Percentiles rank a stretch among this genome's conserved stretches.
phyloP scores from a whole-genome alignment of 345 rosid genomes.

The Anastatica hierochuntica region DNA sequence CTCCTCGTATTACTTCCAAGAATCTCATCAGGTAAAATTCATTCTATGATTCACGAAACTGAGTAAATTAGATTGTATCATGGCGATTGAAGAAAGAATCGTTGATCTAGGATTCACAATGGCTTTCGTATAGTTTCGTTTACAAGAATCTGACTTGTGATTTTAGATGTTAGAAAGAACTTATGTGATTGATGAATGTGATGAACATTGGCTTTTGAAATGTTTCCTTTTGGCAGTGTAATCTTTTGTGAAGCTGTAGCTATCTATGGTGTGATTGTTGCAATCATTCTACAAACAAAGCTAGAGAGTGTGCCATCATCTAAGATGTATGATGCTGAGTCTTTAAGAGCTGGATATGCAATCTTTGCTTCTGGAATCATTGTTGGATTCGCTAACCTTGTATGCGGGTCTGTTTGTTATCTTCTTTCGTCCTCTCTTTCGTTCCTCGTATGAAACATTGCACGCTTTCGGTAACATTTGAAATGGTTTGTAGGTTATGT shows the following conservation, averaged over 20 bases:
- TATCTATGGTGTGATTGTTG: constrained; percentile 95
- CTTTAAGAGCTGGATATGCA: constrained; percentile 98
- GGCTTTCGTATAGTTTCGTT: too few relatives aligned
- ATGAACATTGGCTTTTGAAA: too few relatives aligned
- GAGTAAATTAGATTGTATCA: too few relatives aligned
- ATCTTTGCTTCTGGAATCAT: constrained; percentile 98
- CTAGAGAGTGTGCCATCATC: constrained; percentile 82
- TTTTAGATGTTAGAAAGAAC: too few relatives aligned
- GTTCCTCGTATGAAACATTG: background rate
- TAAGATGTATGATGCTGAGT: constrained; percentile 67
- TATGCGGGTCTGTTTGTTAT: constrained; percentile 69
- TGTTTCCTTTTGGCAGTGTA: constrained; percentile 56
- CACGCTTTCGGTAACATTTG: too few relatives aligned
- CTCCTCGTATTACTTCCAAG: constrained; percentile 96
- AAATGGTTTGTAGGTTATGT: too few relatives aligned
- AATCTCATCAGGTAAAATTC: constrained; percentile 58
- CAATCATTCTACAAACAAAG: constrained; percentile 93
- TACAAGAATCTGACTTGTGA: too few relatives aligned
- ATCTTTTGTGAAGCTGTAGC: constrained; percentile 99
- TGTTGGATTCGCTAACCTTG: constrained; percentile 97
- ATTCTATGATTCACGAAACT: too few relatives aligned
- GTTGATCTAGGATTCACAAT: too few relatives aligned
- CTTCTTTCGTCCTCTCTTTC: constrained; percentile 7
- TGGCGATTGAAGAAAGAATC: too few relatives aligned
- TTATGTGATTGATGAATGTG: too few relatives aligned